phyloP scores from a whole-genome alignment of 345 rosid species.

The Streptanthus diversifolius region DNA sequence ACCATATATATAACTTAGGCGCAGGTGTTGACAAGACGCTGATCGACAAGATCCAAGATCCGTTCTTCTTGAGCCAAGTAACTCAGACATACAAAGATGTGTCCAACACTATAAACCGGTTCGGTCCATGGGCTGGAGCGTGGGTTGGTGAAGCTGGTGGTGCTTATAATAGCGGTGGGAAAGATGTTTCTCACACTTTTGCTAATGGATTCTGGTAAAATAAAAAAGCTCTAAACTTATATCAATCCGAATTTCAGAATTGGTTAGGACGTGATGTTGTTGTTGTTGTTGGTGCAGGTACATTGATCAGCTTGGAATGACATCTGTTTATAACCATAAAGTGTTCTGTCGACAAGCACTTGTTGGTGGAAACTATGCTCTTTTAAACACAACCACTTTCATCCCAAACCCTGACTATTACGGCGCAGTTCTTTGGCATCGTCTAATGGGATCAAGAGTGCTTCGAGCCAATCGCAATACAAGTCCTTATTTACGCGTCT shows the following conservation, averaged over 20 bases:
- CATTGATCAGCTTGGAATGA: slow-evolving; percentile 63
- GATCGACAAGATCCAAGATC: slow-evolving; percentile 51
- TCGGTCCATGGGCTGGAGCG: slow-evolving; percentile 49
- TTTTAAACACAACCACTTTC: slow-evolving; percentile 50
- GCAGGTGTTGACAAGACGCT: slow-evolving; percentile 47
- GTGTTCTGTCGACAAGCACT: slow-evolving; percentile 66
- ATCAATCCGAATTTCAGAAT: background rate
- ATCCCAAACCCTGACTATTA: slow-evolving; percentile 71
- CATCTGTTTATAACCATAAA: slow-evolving; percentile 53
- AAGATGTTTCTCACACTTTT: slow-evolving; percentile 54
- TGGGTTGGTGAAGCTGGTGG: slow-evolving; percentile 78
- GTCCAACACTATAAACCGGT: slow-evolving; percentile 6
- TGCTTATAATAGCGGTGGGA: slow-evolving; percentile 68
- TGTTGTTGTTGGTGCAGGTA: slow-evolving; percentile 39
- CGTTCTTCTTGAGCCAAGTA: slow-evolving; percentile 39
- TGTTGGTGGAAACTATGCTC: slow-evolving; percentile 65
- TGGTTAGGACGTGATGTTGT: background rate
- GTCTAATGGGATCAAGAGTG: slow-evolving; percentile 55
- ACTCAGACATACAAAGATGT: slow-evolving; percentile 48
- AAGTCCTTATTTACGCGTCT: slow-evolving; percentile 44
- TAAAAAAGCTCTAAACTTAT: background rate
- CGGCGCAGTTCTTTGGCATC: slow-evolving; percentile 61
- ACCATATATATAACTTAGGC: slow-evolving; percentile 66
- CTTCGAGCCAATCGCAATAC: slow-evolving; percentile 32
- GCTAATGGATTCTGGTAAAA: slow-evolving; percentile 57